These are phyloP conservation scores for Solanum dulcamara DNA, from an alignment of 257 asterid species.

Conservation along the genomic window DNA sequence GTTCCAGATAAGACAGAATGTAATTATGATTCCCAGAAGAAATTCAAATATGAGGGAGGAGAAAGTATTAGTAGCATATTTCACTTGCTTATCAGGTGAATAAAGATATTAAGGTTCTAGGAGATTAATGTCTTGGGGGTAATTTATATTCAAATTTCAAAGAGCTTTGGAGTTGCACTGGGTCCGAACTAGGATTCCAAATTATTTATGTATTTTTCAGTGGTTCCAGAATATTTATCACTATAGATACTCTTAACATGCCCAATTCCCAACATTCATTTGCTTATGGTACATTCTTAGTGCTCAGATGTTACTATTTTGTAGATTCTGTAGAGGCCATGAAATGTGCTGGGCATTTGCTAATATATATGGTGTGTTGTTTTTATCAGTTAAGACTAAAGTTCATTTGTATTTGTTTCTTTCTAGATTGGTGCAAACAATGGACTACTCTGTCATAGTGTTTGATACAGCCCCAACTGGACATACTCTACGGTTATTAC, in stretches of 20 bases:
- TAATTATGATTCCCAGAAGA: not conserved
- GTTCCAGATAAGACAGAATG: not conserved
- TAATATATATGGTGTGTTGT: not conserved
- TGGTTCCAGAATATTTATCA: not conserved
- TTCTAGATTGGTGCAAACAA: conserved; percentile 81
- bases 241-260: not conserved
- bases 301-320: not conserved
- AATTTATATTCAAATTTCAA: not conserved
- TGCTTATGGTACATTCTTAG: not conserved
- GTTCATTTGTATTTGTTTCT: not conserved
- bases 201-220: not conserved
- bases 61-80: not conserved
- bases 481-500: conserved; percentile 90
- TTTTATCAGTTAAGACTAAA: not conserved
- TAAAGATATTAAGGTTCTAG: not conserved
- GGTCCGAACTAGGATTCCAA: not conserved
- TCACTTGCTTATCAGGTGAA: not conserved
- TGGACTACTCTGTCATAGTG: conserved; percentile 92
- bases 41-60: not conserved
- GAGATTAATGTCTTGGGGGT: not conserved
- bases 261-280: not conserved
- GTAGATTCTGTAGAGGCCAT: not conserved
- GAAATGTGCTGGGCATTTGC: not conserved
- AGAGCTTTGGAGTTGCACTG: not conserved
- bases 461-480: conserved; percentile 99